Conservation (phyloP, 495 filamentous ascomycete genomes). For the Sordaria brevicollis region DNA sequence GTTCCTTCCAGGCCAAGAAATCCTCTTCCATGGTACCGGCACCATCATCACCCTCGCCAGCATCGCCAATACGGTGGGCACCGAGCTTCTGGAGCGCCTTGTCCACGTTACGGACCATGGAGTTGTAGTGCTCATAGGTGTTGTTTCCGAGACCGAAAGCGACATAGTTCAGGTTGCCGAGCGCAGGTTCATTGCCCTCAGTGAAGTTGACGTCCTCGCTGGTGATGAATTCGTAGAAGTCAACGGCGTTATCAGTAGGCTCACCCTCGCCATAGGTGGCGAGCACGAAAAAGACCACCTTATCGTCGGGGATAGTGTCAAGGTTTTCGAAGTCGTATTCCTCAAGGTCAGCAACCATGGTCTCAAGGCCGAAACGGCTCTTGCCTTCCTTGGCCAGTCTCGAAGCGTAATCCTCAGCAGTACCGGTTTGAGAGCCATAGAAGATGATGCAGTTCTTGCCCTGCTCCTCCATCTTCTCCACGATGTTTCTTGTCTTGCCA, state of each 20-base stretch:
- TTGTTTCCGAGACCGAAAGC: slow-evolving; percentile 96
- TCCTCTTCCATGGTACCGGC: slow-evolving; percentile 99
- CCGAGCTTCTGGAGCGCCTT: slow-evolving; percentile 69
- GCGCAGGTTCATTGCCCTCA: slow-evolving; percentile 62
- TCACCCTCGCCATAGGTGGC: slow-evolving; percentile 98
- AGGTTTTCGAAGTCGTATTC: slow-evolving; percentile 97
- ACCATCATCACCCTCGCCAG: slow-evolving; percentile 95
- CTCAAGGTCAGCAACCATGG: slow-evolving; percentile 96
- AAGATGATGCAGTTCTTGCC: slow-evolving; percentile 97
- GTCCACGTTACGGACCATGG: slow-evolving; percentile 89
- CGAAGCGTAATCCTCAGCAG: slow-evolving; percentile 98
- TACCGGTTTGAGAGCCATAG: slow-evolving; percentile 97
- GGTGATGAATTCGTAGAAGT: slow-evolving; percentile 95
- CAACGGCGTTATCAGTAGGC: slow-evolving; percentile 96
- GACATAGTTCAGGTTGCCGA: slow-evolving; percentile 83
- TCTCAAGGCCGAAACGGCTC: slow-evolving; percentile 91
- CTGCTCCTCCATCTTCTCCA: slow-evolving; percentile 91
- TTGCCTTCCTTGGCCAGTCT: slow-evolving; percentile 93
- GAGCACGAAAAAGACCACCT: slow-evolving; percentile 88
- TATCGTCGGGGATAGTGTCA: slow-evolving; percentile 78
- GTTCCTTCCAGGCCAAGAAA: slow-evolving; percentile 98
- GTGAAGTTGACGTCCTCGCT: slow-evolving; percentile 74
- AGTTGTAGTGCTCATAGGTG: slow-evolving; percentile 99
- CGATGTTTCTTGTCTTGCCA: slow-evolving; percentile 83
- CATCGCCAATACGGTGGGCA: slow-evolving; percentile 70